Conservation (phyloP, 1,284 basidiomycete species). For the Apiotrichum mycotoxinovorans region DNA sequence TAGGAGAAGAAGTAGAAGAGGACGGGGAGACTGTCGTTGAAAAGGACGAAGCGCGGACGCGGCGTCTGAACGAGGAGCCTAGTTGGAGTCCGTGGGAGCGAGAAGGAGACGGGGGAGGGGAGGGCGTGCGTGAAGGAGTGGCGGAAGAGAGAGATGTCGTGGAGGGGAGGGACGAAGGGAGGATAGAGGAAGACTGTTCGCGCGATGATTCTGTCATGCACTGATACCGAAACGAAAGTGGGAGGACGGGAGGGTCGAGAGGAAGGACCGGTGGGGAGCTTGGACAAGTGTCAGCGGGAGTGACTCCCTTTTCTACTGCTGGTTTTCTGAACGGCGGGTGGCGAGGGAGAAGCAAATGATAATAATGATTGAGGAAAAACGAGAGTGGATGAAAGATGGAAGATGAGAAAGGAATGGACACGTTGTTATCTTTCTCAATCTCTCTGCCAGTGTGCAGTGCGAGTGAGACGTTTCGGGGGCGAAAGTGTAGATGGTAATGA, state of each 20-base stretch:
- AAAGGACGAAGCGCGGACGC: neutral
- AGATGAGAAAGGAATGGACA: too few relatives aligned
- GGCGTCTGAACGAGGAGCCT: conserved; percentile 3
- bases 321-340: too few relatives aligned
- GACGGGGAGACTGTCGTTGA: neutral
- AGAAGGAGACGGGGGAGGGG: neutral
- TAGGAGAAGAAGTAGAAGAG: neutral
- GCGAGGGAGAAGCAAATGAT: too few relatives aligned
- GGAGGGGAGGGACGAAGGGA: neutral
- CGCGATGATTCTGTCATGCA: neutral
- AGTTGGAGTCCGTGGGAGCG: neutral
- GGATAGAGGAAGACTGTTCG: neutral
- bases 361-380: too few relatives aligned
- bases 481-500: too few relatives aligned
- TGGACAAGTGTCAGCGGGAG: neutral
- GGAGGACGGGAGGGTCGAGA: neutral
- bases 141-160: neutral
- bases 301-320: neutral
- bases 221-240: neutral
- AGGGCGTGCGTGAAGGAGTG: neutral
- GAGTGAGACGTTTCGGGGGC: too few relatives aligned
- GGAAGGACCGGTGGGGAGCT: neutral
- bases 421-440: too few relatives aligned
- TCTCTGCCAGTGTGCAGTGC: too few relatives aligned
- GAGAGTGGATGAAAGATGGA: too few relatives aligned